Base-by-base conservation (phyloP, 495 filamentous ascomycete genomes). In the Penicillium turbatum region DNA sequence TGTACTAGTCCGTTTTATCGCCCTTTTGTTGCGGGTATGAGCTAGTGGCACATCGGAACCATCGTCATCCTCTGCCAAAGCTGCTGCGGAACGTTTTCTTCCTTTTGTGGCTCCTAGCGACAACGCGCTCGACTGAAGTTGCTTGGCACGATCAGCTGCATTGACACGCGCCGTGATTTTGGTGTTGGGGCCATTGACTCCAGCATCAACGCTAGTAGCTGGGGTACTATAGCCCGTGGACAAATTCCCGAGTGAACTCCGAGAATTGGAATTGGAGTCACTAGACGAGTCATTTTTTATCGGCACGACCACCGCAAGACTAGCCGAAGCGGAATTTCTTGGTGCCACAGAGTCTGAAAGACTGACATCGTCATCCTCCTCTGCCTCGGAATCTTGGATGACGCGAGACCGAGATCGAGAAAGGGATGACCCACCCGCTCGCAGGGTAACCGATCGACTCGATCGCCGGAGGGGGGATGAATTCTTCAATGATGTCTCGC, bases 191-290 rank as follows among this genome's bases (percentile, higher is more conserved):
- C 72, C 75, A 7, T 56, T 70, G 38, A 87, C 83, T 8, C 87
- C 87, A 5, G 76, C 78, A 26, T 75, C 72, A 54, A 82, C 77
- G 64, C 88, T 93, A 11, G 90, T 96, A 17, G 82, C 85, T 8
- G 89, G 89, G 5, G 90, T 96, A 37, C 83, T 83, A 59, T 81
- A 84, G 26, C 82, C 84, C 45, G 77, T 83, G 6, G 68, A 74
- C 41, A 9, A 52, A 53, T 48, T 64, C 4, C 65, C 72, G 16
- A 63, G 19, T 3, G 75, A 60, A 56, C 58, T 43, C 1, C 67
- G 58, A 21, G 60, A 52, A 17, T 31, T 51, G 0, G 60, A 52
- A 17, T 31, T 51, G 0, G 65, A 67, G 19, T 63, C 62, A 19
- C 54, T 57, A 0, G 68, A 43, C 12, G 66, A 61, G 6, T 39